Conservation (phyloP, 169 alveolate genomes). For the Plasmodium fragile region DNA sequence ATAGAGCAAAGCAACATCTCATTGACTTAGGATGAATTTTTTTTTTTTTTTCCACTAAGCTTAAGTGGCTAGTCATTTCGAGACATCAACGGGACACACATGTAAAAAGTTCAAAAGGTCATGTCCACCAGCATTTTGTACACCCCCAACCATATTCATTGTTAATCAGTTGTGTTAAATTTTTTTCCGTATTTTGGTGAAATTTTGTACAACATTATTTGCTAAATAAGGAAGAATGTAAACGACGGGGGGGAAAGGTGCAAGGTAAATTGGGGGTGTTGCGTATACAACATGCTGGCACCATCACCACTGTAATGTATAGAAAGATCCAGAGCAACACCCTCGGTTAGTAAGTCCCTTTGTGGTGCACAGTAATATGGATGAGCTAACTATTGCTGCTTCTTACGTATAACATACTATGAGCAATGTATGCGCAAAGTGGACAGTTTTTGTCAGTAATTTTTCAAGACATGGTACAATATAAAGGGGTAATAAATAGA, state of each 20-base stretch:
- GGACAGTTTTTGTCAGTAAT: not conserved
- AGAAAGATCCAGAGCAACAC: not conserved
- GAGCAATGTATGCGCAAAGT: not conserved
- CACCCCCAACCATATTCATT: not conserved
- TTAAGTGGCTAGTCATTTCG: not conserved
- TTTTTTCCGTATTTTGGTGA: not conserved
- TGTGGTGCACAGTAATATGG: not conserved
- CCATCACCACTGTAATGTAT: not conserved
- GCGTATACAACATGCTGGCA: not conserved
- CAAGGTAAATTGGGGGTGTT: not conserved
- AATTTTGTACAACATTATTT: not conserved
- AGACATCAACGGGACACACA: not conserved
- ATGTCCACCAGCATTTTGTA: not conserved
- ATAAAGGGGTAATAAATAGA: not conserved
- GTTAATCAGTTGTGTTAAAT: not conserved
- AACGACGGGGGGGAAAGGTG: not conserved
- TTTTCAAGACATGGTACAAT: not conserved
- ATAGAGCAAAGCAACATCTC: not conserved
- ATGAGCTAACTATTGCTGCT: not conserved
- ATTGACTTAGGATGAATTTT: not conserved
- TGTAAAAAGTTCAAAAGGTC: not conserved
- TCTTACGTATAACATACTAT: not conserved
- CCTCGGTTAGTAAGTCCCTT: not conserved
- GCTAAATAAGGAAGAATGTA: not conserved
- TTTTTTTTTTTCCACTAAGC: not conserved